A percentile compares a stretch with the other conserved stretches of the same genome.
Conservation (phyloP, 371 early-diverging fungal species). For the Phascolomyces articulosus region DNA sequence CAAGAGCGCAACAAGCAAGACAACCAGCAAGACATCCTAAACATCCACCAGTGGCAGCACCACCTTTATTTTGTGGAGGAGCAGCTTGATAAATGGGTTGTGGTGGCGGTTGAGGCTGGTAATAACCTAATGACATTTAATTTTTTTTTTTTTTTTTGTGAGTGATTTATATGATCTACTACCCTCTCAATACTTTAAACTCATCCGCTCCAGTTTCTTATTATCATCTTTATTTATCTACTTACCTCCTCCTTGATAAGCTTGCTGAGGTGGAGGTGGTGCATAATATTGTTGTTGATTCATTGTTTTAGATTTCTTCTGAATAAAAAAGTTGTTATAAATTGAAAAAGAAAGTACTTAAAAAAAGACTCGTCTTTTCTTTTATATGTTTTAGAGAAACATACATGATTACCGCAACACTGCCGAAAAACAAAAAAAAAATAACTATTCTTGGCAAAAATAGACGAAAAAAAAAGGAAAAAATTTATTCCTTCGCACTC, state of each 20-base stretch:
- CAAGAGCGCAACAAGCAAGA: constrained; percentile 30
- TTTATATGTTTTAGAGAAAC: neutral
- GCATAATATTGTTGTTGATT: constrained; percentile 20
- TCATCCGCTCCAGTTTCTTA: too few species aligned
- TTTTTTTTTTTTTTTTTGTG: neutral
- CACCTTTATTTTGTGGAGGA: constrained; percentile 14
- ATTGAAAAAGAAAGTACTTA: neutral
- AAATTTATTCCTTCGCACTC: neutral
- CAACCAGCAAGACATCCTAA: constrained; percentile 25
- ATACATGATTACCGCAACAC: neutral
- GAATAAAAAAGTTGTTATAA: neutral
- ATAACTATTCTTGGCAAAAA: neutral
- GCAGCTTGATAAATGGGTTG: constrained; percentile 23
- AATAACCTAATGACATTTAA: constrained; percentile 24
- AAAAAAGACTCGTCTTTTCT: neutral
- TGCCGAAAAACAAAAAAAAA: neutral
- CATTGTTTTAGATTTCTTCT: neutral
- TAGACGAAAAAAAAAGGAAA: neutral
- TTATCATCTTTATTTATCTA: neutral
- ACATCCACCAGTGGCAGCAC: constrained; percentile 10
- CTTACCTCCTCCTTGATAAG: constrained; percentile 10
- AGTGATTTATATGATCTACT: neutral
- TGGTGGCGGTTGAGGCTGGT: constrained; percentile 30
- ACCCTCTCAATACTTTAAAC: too few species aligned
- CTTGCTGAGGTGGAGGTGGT: constrained; percentile 26